Evolutionary conservation across 768 basidiomycete species (phyloP), one percentile per base, ranked within the genome.

Genomic region (Pleurotus ostreatus): DNA sequence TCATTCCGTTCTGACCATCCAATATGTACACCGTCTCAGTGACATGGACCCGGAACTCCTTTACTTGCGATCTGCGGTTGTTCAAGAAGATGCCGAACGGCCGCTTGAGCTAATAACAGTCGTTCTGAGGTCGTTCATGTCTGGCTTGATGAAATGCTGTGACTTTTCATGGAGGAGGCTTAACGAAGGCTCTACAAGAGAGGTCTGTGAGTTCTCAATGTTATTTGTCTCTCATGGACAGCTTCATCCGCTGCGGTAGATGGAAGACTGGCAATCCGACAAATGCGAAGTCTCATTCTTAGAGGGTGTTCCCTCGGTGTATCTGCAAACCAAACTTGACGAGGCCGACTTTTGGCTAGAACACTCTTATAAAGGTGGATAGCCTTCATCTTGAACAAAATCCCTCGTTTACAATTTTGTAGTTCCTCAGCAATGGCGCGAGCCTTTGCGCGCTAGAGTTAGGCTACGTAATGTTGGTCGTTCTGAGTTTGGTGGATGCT

Each of bases 251-350:
- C 46, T 60, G 58, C 66, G 49, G 57, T 66, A 93, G 92, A 76
- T 81, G 58, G 92, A 94, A 75, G 92, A 94, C 63, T 92, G 90
- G 86, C 90, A 92, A 67, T 80, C 88, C 56, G 94, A 97, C 60
- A 94, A 94, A 71, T 88, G 85, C 62, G 92, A 92, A 16, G 78
- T 95, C 0, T 81, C 84, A 0, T 73, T 95, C 4, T 74, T 86
- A 8, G 89, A 94, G 70, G 76, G 78, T 5, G 67, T 85, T 23
- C 77, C 83, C 15, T 78, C 81, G 15, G 73, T 74, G 46, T 76
- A 78, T 55, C 68, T 89, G 22, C 57, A 86, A 5, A 67, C 73
- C 15, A 72, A 75, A 53, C 68, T 94, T 13, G 84, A 89, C 40
- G 76, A 79, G 11, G 88, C 89, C 0, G 73, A 77, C 12, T 59